A percentile compares a stretch with the other conserved stretches of the same genome.
Conservation (phyloP, 2,329 filamentous ascomycete genomes). For the Diaporthe sp. region DNA sequence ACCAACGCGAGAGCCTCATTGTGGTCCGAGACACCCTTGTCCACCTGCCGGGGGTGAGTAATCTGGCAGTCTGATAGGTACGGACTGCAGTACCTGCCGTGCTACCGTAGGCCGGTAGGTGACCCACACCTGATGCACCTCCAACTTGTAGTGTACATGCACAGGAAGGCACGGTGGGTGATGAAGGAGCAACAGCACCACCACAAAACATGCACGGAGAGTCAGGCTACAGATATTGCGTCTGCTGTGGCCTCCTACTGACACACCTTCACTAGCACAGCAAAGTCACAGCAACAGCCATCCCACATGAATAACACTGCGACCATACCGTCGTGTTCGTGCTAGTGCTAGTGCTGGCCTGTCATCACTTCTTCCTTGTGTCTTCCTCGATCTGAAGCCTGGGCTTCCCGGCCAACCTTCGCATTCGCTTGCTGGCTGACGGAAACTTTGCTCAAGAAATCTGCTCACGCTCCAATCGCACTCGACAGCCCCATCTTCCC, state of each 20-base stretch:
- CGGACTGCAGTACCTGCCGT: not conserved
- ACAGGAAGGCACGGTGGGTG: not conserved
- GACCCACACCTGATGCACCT: conserved; percentile 21
- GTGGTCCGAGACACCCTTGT: conserved; percentile 30
- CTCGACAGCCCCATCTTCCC: not conserved
- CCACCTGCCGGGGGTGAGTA: not conserved
- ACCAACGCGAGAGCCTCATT: conserved; percentile 34
- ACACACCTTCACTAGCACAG: not conserved
- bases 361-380: not conserved
- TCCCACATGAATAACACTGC: not conserved
- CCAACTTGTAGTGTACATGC: not conserved
- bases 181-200: not conserved
- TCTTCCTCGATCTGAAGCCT: not conserved
- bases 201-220: not conserved
- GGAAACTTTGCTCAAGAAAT: conserved; percentile 3
- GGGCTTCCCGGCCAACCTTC: conserved; percentile 18
- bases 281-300: not conserved
- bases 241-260: not conserved
- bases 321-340: not conserved
- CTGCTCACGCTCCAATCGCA: conserved; percentile 1
- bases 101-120: not conserved
- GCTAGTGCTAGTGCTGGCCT: conserved; percentile 20
- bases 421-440: conserved; percentile 24
- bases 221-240: not conserved
- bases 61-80: not conserved